Conservation (phyloP, 116 monocot genomes). For the Iris pallida region DNA sequence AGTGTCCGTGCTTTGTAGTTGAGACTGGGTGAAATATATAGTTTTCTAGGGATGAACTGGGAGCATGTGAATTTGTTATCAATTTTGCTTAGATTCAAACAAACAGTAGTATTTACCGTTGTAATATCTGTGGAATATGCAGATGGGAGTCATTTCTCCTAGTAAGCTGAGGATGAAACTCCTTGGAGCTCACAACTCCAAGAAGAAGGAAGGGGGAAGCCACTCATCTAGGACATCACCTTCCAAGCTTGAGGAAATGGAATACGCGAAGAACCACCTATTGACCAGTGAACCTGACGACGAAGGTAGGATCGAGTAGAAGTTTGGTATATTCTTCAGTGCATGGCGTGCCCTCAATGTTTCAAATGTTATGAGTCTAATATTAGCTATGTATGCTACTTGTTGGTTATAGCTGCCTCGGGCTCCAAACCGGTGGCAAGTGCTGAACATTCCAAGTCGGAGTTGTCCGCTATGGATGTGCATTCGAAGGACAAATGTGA, state of each 20-base stretch:
- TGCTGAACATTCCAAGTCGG: not conserved
- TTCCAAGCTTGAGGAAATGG: constrained; percentile 36
- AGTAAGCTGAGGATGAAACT: constrained; percentile 57
- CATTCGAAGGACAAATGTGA: constrained; percentile 12
- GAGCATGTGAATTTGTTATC: too few relatives aligned
- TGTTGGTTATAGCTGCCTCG: too few relatives aligned
- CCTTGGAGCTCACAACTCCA: constrained; percentile 32
- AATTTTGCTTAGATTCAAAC: too few relatives aligned
- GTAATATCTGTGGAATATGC: constrained; percentile 13
- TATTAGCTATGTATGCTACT: too few relatives aligned
- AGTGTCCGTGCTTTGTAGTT: too few relatives aligned
- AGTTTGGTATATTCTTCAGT: too few relatives aligned
- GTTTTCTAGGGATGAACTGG: too few relatives aligned
- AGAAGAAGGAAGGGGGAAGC: constrained; percentile 27
- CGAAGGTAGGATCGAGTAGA: constrained; percentile 5
- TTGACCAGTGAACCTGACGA: constrained; percentile 25
- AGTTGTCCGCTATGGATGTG: constrained; percentile 1
- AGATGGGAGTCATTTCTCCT: constrained; percentile 56
- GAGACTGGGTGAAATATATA: too few relatives aligned
- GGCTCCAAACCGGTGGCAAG: not conserved
- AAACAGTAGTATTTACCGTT: too few relatives aligned
- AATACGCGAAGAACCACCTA: constrained; percentile 50
- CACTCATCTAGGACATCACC: constrained; percentile 49
- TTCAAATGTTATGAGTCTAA: too few relatives aligned
- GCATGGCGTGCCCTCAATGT: too few relatives aligned